These are phyloP conservation scores for Craterostigma plantagineum DNA, from an alignment of 257 asterid species.

Conservation along the genomic window DNA sequence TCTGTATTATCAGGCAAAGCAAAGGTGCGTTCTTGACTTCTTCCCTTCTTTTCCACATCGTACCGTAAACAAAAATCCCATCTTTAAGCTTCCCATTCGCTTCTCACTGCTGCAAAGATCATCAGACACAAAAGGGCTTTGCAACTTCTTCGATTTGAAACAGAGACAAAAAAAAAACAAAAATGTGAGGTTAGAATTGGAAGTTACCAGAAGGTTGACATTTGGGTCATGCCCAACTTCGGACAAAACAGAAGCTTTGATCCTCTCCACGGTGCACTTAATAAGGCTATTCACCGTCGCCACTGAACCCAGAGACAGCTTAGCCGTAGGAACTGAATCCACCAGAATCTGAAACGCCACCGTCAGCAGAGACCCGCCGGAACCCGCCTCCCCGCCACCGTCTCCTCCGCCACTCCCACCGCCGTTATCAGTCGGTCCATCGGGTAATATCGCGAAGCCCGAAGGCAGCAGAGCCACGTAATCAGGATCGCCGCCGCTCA, in stretches of 20 bases:
- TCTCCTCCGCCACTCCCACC: constrained; percentile 17
- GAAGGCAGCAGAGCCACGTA: constrained; percentile 92
- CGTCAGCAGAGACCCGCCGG: constrained; percentile 32
- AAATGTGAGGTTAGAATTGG: too few species aligned
- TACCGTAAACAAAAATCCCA: neutral
- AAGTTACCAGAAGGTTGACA: neutral
- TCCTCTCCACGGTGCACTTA: constrained; percentile 36
- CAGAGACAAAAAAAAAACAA: too few species aligned
- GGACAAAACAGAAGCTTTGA: constrained; percentile 21
- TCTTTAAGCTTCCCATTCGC: neutral
- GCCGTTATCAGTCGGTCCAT: constrained; percentile 27
- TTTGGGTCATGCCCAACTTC: constrained; percentile 4
- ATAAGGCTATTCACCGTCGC: constrained; percentile 37
- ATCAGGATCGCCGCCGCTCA: constrained; percentile 92
- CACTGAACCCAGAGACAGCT: constrained; percentile 32
- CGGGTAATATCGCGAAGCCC: constrained; percentile 87
- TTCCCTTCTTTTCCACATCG: constrained; percentile 5
- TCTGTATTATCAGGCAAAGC: too few species aligned
- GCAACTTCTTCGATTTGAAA: too few species aligned
- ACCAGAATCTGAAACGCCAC: constrained; percentile 42
- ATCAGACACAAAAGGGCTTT: neutral
- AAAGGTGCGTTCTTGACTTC: constrained; percentile 48
- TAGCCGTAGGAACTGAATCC: constrained; percentile 35
- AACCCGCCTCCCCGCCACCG: constrained; percentile 24
- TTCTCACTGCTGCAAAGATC: neutral